phyloP scores from a whole-genome alignment of 2,329 filamentous ascomycete species.

The Domatiomyces globalis region DNA sequence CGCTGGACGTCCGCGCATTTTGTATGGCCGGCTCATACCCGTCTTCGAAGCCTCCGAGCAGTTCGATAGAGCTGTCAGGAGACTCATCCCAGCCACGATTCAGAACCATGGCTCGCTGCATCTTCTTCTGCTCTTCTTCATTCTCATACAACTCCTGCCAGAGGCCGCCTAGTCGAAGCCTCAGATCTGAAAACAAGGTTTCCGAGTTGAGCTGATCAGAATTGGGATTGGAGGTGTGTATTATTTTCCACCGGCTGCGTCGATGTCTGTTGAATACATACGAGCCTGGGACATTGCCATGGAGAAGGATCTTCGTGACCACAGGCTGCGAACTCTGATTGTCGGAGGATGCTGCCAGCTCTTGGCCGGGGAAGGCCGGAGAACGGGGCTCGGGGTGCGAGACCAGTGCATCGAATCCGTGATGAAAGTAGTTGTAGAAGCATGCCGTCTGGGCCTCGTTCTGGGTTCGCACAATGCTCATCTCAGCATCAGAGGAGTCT shows the following conservation, averaged over 20 bases:
- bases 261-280: constrained; percentile 95
- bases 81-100: constrained; percentile 67
- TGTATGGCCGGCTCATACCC: constrained; percentile 27
- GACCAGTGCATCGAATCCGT: constrained; percentile 88
- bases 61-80: constrained; percentile 75
- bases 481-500: constrained; percentile 52
- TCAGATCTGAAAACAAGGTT: constrained; percentile 60
- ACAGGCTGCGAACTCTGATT: constrained; percentile 44
- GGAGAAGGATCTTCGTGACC: constrained; percentile 81
- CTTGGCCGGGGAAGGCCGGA: neutral
- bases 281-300: constrained; percentile 87
- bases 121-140: constrained; percentile 38
- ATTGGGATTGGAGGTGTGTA: constrained; percentile 30
- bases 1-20: constrained; percentile 28
- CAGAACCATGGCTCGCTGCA: constrained; percentile 59
- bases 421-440: constrained; percentile 95
- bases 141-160: constrained; percentile 55
- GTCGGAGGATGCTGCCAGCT: neutral
- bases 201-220: constrained; percentile 52
- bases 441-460: constrained; percentile 36
- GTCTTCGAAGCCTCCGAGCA: constrained; percentile 76
- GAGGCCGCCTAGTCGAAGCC: constrained; percentile 49
- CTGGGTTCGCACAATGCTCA: constrained; percentile 47
- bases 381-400: constrained; percentile 43
- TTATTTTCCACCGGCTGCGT: constrained; percentile 72